These are phyloP conservation scores for Panaeolus papilionaceus DNA, from an alignment of 768 basidiomycete genomes.

Conservation along the genomic window DNA sequence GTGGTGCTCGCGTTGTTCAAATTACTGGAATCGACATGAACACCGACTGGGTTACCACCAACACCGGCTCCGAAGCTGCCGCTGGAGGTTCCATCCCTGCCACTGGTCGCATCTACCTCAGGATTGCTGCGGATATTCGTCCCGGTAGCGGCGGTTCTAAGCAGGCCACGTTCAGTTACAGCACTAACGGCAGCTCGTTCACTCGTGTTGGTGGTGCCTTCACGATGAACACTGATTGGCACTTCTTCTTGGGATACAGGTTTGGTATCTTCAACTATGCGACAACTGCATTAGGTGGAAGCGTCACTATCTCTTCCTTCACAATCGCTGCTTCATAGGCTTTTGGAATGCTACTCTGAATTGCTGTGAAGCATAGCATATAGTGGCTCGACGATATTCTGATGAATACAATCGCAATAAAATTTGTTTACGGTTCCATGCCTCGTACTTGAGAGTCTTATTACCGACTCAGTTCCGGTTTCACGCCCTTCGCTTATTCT, in stretches of 20 bases:
- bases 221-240: constrained; percentile 10
- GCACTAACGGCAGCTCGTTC: not conserved
- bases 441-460: too few relatives aligned
- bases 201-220: constrained; percentile 4
- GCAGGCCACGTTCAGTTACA: constrained; percentile 4
- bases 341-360: not conserved
- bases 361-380: too few relatives aligned
- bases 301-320: not conserved
- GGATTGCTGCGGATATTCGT: constrained; percentile 7
- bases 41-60: constrained; percentile 13
- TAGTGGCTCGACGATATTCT: too few relatives aligned
- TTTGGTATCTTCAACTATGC: constrained; percentile 10
- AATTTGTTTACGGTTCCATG: too few relatives aligned
- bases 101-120: constrained; percentile 8
- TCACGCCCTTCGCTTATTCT: too few relatives aligned
- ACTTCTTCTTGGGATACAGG: constrained; percentile 12
- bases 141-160: constrained; percentile 2
- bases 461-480: too few relatives aligned
- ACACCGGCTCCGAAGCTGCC: constrained; percentile 1
- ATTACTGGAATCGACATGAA: constrained; percentile 6
- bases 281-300: not conserved
- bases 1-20: constrained; percentile 1
- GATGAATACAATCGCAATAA: too few relatives aligned
- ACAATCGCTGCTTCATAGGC: constrained; percentile 2
- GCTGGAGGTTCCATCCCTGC: constrained; percentile 3